Base-by-base conservation (phyloP, 1,139 yeast species). In the Candida freyschussii region DNA sequence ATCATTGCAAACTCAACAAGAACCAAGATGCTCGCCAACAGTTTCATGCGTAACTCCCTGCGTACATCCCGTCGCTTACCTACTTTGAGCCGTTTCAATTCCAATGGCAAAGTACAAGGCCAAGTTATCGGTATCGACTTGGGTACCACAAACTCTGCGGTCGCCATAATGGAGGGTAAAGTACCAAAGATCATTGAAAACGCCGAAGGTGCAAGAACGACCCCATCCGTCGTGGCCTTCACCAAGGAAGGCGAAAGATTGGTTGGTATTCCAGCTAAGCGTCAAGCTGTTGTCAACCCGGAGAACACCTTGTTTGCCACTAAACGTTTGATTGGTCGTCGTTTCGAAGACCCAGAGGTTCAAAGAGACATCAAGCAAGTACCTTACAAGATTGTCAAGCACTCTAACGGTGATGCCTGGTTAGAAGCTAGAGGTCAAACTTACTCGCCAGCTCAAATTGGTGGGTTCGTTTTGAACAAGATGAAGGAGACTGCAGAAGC, bases 61-160 rank as follows among this genome's bases (percentile, higher is more conserved):
- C 52, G 53, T 39, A 39, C 47, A 47, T 30, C 45, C 27, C 63
- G 67, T 49, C 71, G 68, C 56, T 60, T 67, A 50, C 67, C 69
- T 40, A 51, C 57, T 30, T 59, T 65, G 45, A 61, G 67, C 50
- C 77, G 81, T 70, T 65, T 64, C 63, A 70, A 72, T 60, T 47
- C 55, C 28, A 65, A 71, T 32, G 55, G 53, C 43, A 50, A 50
- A 43, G 55, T 50, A 35, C 55, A 50, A 45, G 55, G 55, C 30
- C 53, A 89, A 55, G 86, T 81, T 3, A 72, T 82, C 32, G 93
- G 93, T 26, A 80, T 82, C 39, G 93, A 82, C 53, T 57, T 82
- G 29, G 93, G 93, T 11, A 82, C 93, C 5, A 82, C 93, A 11
- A 82, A 82, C 49, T 80, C 89, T 11, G 91, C 91, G 1, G 91